Evolutionary conservation across 257 asterid genomes (phyloP).

Genomic region (Jaltomata sinuosa): DNA sequence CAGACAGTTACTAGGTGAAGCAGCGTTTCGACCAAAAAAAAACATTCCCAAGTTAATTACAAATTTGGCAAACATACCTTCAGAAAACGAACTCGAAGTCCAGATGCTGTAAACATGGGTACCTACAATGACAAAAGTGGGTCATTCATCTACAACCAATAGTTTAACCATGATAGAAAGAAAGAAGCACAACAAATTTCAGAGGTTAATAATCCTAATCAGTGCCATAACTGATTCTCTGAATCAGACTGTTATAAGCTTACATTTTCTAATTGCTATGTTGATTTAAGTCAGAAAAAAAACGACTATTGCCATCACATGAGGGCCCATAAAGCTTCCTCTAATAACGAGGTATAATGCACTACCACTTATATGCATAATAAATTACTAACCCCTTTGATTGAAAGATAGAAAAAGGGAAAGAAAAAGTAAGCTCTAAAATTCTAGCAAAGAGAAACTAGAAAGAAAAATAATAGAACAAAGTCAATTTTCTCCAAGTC

Average conservation of each 20-base stretch:
- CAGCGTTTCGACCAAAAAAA: background rate
- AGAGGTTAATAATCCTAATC: background rate
- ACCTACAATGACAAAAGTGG: constrained; percentile 42
- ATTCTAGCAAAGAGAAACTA: background rate
- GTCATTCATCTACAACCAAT: background rate
- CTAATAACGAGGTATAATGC: background rate
- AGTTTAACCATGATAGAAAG: background rate
- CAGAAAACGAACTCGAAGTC: constrained; percentile 93
- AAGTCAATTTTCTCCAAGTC: background rate
- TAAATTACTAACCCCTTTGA: background rate
- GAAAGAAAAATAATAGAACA: background rate
- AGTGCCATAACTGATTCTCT: background rate
- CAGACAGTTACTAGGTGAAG: constrained; percentile 8
- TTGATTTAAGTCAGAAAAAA: background rate
- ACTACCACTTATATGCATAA: background rate
- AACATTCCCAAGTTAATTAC: background rate
- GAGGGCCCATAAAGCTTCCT: background rate
- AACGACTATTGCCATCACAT: background rate
- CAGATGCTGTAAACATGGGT: constrained; percentile 99
- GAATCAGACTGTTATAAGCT: background rate
- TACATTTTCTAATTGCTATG: background rate
- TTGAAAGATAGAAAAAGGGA: background rate
- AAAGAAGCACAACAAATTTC: background rate
- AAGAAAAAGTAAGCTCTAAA: background rate
- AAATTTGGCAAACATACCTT: constrained; percentile 41